Conservation (phyloP, 2,329 filamentous ascomycete species). For the Rhinocladiella similis region DNA sequence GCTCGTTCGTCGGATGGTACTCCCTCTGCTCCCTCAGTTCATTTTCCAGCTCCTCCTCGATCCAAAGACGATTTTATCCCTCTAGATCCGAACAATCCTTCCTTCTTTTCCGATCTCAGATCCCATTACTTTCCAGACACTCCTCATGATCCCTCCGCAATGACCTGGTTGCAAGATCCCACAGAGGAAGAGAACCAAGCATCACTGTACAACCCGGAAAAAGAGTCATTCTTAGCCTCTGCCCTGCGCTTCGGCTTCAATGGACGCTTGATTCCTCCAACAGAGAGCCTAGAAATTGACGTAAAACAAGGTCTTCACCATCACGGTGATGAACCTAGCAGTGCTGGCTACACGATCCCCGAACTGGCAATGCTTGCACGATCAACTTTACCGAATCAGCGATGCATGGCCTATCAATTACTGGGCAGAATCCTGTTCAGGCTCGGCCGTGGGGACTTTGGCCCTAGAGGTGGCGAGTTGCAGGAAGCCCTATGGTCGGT, state of each 20-base stretch:
- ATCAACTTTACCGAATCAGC: slow-evolving; percentile 79
- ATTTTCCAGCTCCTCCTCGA: slow-evolving; percentile 48
- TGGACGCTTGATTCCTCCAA: slow-evolving; percentile 76
- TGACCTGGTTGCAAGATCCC: slow-evolving; percentile 86
- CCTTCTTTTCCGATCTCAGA: slow-evolving; percentile 83
- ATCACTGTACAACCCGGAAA: slow-evolving; percentile 79
- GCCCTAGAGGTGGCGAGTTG: slow-evolving; percentile 61
- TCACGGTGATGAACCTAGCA: slow-evolving; percentile 87
- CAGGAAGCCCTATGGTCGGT: slow-evolving; percentile 81
- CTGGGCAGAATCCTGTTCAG: slow-evolving; percentile 82
- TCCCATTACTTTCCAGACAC: slow-evolving; percentile 91
- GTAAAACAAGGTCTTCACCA: slow-evolving; percentile 83
- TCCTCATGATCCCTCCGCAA: slow-evolving; percentile 77
- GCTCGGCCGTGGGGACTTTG: slow-evolving; percentile 72
- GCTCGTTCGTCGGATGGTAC: slow-evolving; percentile 4
- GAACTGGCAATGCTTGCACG: slow-evolving; percentile 80
- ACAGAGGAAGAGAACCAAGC: slow-evolving; percentile 61
- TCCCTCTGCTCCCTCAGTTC: slow-evolving; percentile 37
- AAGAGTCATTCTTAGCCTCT: slow-evolving; percentile 61
- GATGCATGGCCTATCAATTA: slow-evolving; percentile 89
- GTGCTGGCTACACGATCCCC: slow-evolving; percentile 88
- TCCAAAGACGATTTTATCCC: slow-evolving; percentile 59
- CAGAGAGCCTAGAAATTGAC: slow-evolving; percentile 71
- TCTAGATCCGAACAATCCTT: slow-evolving; percentile 77
- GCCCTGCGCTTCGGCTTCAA: slow-evolving; percentile 87